Base-by-base conservation (phyloP, 352 stramenopile species). In the Pythium graminicola region DNA sequence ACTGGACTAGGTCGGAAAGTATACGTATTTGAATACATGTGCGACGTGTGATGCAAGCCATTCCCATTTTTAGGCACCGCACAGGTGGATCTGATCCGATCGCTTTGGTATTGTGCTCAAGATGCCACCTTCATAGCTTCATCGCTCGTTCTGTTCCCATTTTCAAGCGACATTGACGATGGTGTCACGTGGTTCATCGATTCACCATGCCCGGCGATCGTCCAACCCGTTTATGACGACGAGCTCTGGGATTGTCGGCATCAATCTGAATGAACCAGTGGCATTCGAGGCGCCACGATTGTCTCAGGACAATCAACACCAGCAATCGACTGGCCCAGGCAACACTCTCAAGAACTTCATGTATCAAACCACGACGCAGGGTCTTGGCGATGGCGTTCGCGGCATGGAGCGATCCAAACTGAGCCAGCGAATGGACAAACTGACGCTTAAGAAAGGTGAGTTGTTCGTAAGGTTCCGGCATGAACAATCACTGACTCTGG, bases 191-290 rank as follows among this genome's bases (percentile, higher is more conserved):
- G 81, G 81, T 22, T 86, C 81, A 11, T 76, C 72, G 10, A 71
- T 92, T 57, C 77, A 87, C 57, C 72, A 92, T 64, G 76, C 62
- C 17, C 74, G 77, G 8, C 73, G 73, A 14, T 85, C 74, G 40
- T 72, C 74, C 28, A 92, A 88, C 41, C 78, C 78, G 62, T 92
- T 91, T 64, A 89, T 91, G 72, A 85, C 77, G n/a, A 91, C 81
- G 38, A 89, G 76, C 62, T 89, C 78, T 10, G 74, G 74, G n/a
- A 86, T 88, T 49, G 73, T 92, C 6, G 81, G 81, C 26, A 92
- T 89, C 56, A 81, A 89, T 53, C 47, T 92, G 13, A 43, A 72
- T 14, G 76, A 92, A 60, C 78, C 78, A 4, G 71, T 81, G 29
- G 62, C 67, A 6, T 91, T 87, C 26, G 66, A 87, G 29, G 73